Evolutionary conservation across 2,329 filamentous ascomycete species (phyloP).

Genomic region (Dryadomyces quercus-mongolicae): DNA sequence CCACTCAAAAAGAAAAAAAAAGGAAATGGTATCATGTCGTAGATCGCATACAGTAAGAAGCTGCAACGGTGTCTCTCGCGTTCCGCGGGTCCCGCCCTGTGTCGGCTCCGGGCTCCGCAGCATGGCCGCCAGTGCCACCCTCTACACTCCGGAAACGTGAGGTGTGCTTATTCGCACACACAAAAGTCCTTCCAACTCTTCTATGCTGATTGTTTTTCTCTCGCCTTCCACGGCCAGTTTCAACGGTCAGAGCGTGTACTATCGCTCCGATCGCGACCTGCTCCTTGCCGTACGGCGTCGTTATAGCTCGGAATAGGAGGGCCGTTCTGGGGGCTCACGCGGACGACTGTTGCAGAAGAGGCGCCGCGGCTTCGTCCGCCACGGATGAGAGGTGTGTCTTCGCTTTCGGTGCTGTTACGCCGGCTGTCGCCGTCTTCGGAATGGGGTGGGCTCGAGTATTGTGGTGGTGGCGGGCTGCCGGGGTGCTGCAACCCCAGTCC

Average conservation of each 20-base stretch:
- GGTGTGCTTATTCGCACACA: not conserved
- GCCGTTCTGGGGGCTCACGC: slow-evolving; percentile 13
- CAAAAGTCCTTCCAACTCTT: not conserved
- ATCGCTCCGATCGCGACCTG: slow-evolving; percentile 31
- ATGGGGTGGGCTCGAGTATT: slow-evolving; percentile 55
- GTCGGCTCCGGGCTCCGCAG: not conserved
- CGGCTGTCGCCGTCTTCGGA: slow-evolving; percentile 44
- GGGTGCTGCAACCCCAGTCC: slow-evolving; percentile 40
- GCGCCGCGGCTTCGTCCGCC: slow-evolving; percentile 36
- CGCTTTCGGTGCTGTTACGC: slow-evolving; percentile 45
- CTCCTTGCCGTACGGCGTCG: slow-evolving; percentile 52
- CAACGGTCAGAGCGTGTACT: slow-evolving; percentile 18
- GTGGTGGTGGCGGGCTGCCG: slow-evolving; percentile 55
- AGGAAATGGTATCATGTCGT: slow-evolving; percentile 13
- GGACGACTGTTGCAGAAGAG: slow-evolving; percentile 29
- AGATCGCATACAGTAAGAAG: slow-evolving; percentile 8
- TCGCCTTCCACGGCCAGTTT: not conserved
- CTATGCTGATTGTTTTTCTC: not conserved
- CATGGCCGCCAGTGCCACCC: slow-evolving; percentile 1
- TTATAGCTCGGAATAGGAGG: slow-evolving; percentile 77
- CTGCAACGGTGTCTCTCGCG: not conserved
- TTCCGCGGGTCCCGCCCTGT: not conserved
- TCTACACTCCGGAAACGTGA: not conserved
- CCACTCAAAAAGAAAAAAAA: not conserved
- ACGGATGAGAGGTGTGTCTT: slow-evolving; percentile 39